Conservation (phyloP, 169 alveolate genomes). For the Cryptosporidium ryanae region DNA sequence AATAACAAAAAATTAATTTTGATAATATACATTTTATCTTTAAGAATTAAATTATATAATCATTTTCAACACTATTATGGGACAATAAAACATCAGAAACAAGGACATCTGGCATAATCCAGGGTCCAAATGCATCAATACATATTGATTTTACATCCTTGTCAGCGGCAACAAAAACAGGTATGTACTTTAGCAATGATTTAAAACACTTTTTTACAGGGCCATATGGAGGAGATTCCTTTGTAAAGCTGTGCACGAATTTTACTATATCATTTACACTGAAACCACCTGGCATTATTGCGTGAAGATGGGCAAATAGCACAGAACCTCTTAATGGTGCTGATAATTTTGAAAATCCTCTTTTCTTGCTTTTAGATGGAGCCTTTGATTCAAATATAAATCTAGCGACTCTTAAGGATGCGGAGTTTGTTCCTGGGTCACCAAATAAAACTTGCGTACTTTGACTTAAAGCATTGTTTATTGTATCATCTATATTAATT, state of each 20-base stretch:
- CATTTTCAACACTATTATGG: constrained; percentile 14
- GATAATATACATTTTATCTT: background rate
- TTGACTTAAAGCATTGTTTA: constrained; percentile 42
- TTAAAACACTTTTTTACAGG: constrained; percentile 68
- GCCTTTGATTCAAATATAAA: constrained; percentile 60
- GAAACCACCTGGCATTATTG: constrained; percentile 72
- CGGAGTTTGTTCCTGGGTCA: constrained; percentile 65
- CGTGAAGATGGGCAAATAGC: constrained; percentile 56
- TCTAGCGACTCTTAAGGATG: constrained; percentile 55
- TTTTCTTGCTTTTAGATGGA: constrained; percentile 26
- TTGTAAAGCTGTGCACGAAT: constrained; percentile 41
- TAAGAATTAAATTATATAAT: background rate
- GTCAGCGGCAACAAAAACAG: constrained; percentile 52
- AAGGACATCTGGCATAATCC: constrained; percentile 72
- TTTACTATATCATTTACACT: constrained; percentile 58
- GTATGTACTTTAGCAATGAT: constrained; percentile 39
- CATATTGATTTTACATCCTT: constrained; percentile 56
- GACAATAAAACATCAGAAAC: constrained; percentile 61
- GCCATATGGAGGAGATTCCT: constrained; percentile 53
- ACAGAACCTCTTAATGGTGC: constrained; percentile 72
- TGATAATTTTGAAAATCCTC: constrained; percentile 48
- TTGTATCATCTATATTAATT: constrained; percentile 61
- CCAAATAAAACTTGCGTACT: constrained; percentile 14
- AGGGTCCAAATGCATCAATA: constrained; percentile 69
- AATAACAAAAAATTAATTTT: background rate